Evolutionary conservation across 495 filamentous ascomycete species (phyloP), one percentile per base, ranked within the genome.

Genomic region (Tuber magnatum): DNA sequence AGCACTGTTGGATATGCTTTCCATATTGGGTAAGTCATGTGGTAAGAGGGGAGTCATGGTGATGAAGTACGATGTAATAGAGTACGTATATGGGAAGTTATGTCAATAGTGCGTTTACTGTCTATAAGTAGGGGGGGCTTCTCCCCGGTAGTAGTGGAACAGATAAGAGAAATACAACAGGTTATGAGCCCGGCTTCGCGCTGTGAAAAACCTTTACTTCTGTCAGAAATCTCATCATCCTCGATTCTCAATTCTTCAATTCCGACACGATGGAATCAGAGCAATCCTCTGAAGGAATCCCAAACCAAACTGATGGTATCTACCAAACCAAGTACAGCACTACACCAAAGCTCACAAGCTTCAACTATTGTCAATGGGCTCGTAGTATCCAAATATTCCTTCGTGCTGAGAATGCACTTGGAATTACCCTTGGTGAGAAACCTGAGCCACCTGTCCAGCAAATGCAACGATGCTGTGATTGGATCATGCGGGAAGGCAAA

Each of bases 381-480:
- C 3, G 9, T 0, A 28, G 51, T 3, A 56, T 56, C 14, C 51
- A 56, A 24, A 56, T 28, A 12, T 28, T 56, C 0, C 24, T 28
- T 5, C 2, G 9, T 3, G 10, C 51, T 14, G 51, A 56, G 3
- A 56, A 56, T 14, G 9, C 9, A 0, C 51, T 56, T 14, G n/a
- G 9, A 3, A 56, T 56, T 56, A 24, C n/a, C 51, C 10, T 56
- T 12, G 51, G 51, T 28, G n/a, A 56, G 2, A 9, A 56, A 3
- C 0, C 3, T 3, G 8, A 56, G 3, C 51, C 51, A 56, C n/a
- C 24, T 14, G 7, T 2, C 0, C 7, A 10, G 8, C 7, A 56
- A 1, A 1, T 0, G 4, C 51, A 56, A 2, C 3, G 4, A 0
- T 2, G 5, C 0, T 28, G 1, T 0, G 24, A 28, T 12, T 56